phyloP scores from a whole-genome alignment of 345 rosid species.

The Ceriops tagal region DNA sequence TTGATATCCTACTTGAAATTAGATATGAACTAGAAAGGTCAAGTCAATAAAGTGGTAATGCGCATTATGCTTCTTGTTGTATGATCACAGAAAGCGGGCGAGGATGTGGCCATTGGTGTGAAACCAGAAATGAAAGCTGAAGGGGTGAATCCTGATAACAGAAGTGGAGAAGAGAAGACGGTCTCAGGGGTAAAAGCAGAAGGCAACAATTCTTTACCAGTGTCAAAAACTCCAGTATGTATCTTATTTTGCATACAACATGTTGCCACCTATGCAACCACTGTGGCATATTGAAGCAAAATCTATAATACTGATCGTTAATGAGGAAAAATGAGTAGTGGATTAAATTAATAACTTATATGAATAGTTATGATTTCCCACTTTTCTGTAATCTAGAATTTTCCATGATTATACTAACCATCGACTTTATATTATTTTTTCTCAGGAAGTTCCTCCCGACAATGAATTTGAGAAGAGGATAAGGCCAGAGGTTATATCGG shows the following conservation, averaged over 20 bases:
- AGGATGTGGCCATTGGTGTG: conserved; percentile 18
- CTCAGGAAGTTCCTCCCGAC: conserved; percentile 74
- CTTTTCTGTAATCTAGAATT: no score
- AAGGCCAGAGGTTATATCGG: conserved; percentile 88
- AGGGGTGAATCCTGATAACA: conserved; percentile 31
- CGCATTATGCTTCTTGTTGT: not conserved
- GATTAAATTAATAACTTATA: no score
- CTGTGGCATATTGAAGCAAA: not conserved
- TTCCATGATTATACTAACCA: no score
- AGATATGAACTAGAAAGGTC: not conserved
- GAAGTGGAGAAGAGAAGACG: conserved; percentile 43
- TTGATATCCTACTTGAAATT: not conserved
- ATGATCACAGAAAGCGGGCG: conserved; percentile 38
- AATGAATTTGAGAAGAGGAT: conserved; percentile 96
- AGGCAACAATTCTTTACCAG: conserved; percentile 27
- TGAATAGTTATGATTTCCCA: no score
- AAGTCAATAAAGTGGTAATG: not conserved
- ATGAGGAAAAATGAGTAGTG: no score
- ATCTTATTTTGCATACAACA: not conserved
- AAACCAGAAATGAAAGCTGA: conserved; percentile 44
- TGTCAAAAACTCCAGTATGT: conserved; percentile 48
- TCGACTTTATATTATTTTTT: no score
- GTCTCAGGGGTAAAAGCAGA: conserved; percentile 38
- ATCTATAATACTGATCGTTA: no score
- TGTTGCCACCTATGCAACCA: not conserved